Conservation (phyloP, 192 early-diverging fungal species). For the Podila epigama region DNA sequence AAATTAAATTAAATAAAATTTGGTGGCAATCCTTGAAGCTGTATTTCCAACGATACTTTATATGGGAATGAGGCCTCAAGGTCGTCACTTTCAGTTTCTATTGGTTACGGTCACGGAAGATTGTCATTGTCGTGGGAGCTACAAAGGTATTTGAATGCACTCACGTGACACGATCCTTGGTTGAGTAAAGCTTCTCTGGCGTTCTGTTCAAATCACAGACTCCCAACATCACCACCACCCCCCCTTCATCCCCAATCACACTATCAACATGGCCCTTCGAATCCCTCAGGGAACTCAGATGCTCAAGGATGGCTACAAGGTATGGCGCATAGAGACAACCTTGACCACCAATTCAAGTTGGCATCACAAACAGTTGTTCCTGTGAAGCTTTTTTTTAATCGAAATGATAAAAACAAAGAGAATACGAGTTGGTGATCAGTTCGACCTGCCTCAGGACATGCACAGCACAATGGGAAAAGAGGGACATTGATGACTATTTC, state of each 20-base stretch:
- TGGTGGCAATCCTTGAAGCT: too few relatives aligned
- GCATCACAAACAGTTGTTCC: neutral
- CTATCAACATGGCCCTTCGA: slow-evolving; percentile 34
- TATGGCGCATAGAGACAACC: slow-evolving; percentile 3
- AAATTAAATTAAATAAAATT: too few relatives aligned
- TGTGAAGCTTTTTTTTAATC: too few relatives aligned
- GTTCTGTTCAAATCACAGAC: neutral
- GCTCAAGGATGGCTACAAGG: slow-evolving; percentile 53
- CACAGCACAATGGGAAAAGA: neutral
- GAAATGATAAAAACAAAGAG: too few relatives aligned
- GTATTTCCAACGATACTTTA: too few relatives aligned
- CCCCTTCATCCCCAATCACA: slow-evolving; percentile 3
- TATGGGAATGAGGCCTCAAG: too few relatives aligned
- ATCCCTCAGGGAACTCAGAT: slow-evolving; percentile 51
- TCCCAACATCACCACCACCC: neutral
- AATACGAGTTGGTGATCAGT: slow-evolving; percentile 1
- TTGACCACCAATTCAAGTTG: neutral
- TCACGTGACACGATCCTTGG: neutral
- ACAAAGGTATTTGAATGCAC: too few relatives aligned
- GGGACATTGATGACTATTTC: too few relatives aligned
- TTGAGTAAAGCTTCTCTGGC: neutral
- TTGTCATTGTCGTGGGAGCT: too few relatives aligned
- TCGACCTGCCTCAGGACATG: too few relatives aligned
- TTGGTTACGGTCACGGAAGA: too few relatives aligned
- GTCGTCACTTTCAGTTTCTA: too few relatives aligned